Base-by-base conservation (phyloP, 1,284 basidiomycete species). In the Ustilago trichophora region DNA sequence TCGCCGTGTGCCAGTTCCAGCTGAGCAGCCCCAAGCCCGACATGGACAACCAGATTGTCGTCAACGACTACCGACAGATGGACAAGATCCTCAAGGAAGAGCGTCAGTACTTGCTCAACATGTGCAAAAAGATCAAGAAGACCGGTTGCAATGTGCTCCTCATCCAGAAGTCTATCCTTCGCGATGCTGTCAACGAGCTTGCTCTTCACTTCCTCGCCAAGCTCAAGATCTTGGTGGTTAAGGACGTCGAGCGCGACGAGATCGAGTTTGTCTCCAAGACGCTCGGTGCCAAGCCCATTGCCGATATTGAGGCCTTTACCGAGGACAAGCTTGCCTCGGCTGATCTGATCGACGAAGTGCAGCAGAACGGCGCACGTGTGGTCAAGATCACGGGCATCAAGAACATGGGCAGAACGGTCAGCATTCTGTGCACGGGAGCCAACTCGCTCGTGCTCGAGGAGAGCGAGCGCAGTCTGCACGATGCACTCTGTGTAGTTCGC, bases 1-100 rank as follows among this genome's bases (percentile, higher is more conserved):
- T 99, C 78, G 96, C 90, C 37, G 88, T 99, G 68, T 93, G 98
- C 73, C 96, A 99, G 83, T 99, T 99, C 87, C 96, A 98, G 83
- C 87, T 99, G 49, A 92, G 90, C 75, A 92, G 93, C 44, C 96
- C 96, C 18, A 99, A 99, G 84, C 96, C 96, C 8, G 96, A 98
- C 81, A 98, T 99, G 96, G 96, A 99, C 84, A 98, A 98, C 85
- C 97, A 96, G 31, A 94, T 99, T 41, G 91, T 98, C 38, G 97
- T 98, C 75, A 98, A 97, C 78, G 95, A 98, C 84, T 99, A 99
- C 85, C 89, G 96, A 32, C 96, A 98, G 84, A 98, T 99, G 95
- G 96, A 98, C 87, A 98, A 97, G 83, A 95, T 98, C 67, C 90
- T 99, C 83, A 98, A 99, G 83, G 96, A 99, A 84, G 95, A 95